These are phyloP conservation scores for Penicillium nordicum DNA, from an alignment of 2,329 filamentous ascomycete species.

Conservation along the genomic window DNA sequence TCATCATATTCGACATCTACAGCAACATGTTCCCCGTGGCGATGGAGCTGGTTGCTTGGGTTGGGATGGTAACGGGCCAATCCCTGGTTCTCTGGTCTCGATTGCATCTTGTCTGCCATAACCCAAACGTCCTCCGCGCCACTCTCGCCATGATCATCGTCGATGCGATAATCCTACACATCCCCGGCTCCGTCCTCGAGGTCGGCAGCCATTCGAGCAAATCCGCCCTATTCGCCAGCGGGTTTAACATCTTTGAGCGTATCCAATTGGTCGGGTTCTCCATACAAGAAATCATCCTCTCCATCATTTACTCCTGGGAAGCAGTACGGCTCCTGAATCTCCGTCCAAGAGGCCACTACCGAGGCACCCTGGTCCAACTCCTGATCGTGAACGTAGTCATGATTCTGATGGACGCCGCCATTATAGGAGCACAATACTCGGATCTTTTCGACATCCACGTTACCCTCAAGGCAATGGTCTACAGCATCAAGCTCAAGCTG, in stretches of 20 bases:
- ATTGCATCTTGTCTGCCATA: conserved; percentile 45
- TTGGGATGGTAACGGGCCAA: conserved; percentile 48
- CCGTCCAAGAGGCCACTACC: conserved; percentile 39
- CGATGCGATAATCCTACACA: conserved; percentile 42
- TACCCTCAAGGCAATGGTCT: conserved; percentile 44
- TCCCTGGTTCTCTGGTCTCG: conserved; percentile 50
- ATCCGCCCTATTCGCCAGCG: conserved; percentile 24
- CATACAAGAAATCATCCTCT: conserved; percentile 53
- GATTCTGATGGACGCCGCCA: conserved; percentile 44
- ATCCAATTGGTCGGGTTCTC: conserved; percentile 55
- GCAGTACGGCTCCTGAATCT: conserved; percentile 49
- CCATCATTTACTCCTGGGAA: conserved; percentile 51
- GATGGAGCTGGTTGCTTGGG: conserved; percentile 45
- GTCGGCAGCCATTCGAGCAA: conserved; percentile 35
- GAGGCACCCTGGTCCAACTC: conserved; percentile 45
- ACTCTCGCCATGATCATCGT: conserved; percentile 47
- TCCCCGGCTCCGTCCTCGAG: conserved; percentile 43
- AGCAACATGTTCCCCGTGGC: conserved; percentile 37
- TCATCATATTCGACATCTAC: conserved; percentile 42
- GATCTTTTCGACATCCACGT: conserved; percentile 44
- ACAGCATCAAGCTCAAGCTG: conserved; percentile 49
- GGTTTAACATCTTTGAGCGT: conserved; percentile 49
- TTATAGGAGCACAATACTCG: conserved; percentile 42
- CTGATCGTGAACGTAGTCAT: conserved; percentile 47
- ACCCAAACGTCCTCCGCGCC: conserved; percentile 32